Conservation (phyloP, 306 rosid species). For the Mucuna pruriens region DNA sequence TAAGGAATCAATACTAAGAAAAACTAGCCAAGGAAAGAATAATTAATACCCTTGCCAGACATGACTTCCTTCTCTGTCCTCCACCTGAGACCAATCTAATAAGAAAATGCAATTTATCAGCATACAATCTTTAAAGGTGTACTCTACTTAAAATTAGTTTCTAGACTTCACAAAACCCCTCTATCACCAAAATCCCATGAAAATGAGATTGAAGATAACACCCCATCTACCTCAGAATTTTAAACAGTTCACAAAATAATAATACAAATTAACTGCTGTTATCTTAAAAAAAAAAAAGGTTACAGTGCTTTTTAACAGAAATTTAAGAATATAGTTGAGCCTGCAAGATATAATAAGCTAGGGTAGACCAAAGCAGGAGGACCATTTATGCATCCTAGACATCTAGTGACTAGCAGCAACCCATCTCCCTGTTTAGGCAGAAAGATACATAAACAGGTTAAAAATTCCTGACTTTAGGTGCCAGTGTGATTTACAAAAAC, state of each 20-base stretch:
- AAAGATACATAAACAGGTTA: conserved; percentile 14
- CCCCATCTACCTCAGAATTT: not conserved
- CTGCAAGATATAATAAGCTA: conserved; percentile 11
- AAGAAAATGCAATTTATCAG: conserved; percentile 36
- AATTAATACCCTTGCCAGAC: conserved; percentile 84
- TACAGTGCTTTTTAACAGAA: not conserved
- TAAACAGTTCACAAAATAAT: conserved; percentile 5
- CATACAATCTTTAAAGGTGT: conserved; percentile 30
- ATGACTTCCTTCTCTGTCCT: conserved; percentile 91
- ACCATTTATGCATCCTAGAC: conserved; percentile 7
- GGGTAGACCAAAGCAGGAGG: conserved; percentile 10
- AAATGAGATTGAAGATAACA: conserved; percentile 19
- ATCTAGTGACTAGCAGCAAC: conserved; percentile 3
- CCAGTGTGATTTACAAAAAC: conserved; percentile 16
- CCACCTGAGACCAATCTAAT: conserved; percentile 96
- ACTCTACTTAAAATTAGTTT: not conserved
- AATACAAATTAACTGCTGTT: not conserved
- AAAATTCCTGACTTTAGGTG: not conserved
- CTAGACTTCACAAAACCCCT: conserved; percentile 2
- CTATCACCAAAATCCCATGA: conserved; percentile 6
- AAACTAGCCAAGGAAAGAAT: conserved; percentile 29
- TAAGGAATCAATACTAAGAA: conserved; percentile 5
- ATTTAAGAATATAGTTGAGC: not conserved
- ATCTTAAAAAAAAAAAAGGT: not conserved
- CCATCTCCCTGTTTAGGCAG: not conserved